phyloP scores from a whole-genome alignment of 805 yeast species.

The Wickerhamiella allomyrinae region DNA sequence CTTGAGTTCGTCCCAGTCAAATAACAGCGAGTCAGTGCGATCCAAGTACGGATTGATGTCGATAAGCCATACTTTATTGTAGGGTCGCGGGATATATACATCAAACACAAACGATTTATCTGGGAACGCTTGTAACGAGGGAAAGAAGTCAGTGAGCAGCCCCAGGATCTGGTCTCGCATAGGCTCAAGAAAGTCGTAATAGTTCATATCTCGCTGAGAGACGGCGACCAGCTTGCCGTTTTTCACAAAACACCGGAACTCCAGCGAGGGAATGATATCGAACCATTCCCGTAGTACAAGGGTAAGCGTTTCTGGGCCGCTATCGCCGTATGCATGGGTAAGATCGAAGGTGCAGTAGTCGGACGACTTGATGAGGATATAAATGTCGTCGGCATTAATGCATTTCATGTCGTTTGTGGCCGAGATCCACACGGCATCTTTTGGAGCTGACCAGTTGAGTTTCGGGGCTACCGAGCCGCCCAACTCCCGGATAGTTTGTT shows the following conservation, averaged over 20 bases:
- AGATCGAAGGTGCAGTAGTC: conserved; percentile 81
- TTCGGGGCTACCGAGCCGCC: conserved; percentile 67
- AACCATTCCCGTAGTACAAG: conserved; percentile 75
- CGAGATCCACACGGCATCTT: conserved; percentile 86
- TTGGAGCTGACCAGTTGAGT: conserved; percentile 94
- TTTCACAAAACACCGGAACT: conserved; percentile 74
- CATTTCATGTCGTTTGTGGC: conserved; percentile 67
- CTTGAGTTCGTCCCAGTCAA: conserved; percentile 67
- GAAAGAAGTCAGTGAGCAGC: conserved; percentile 40
- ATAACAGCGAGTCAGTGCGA: conserved; percentile 63
- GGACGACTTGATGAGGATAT: conserved; percentile 69
- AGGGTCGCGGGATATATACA: conserved; percentile 68
- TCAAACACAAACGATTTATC: conserved; percentile 56
- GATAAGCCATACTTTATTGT: conserved; percentile 46
- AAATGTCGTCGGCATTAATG: conserved; percentile 55
- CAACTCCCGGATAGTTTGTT: conserved; percentile 30
- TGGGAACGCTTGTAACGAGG: conserved; percentile 32
- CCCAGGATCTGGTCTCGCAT: conserved; percentile 32
- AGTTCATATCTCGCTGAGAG: conserved; percentile 76
- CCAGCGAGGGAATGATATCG: conserved; percentile 73
- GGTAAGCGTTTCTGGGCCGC: conserved; percentile 16
- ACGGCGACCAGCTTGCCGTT: conserved; percentile 52
- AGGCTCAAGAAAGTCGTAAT: conserved; percentile 52
- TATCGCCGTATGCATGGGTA: conserved; percentile 47
- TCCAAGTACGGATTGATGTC: conserved; percentile 81